Conservation (phyloP, 495 filamentous ascomycete genomes). For the Amphirosellinia nigrospora region DNA sequence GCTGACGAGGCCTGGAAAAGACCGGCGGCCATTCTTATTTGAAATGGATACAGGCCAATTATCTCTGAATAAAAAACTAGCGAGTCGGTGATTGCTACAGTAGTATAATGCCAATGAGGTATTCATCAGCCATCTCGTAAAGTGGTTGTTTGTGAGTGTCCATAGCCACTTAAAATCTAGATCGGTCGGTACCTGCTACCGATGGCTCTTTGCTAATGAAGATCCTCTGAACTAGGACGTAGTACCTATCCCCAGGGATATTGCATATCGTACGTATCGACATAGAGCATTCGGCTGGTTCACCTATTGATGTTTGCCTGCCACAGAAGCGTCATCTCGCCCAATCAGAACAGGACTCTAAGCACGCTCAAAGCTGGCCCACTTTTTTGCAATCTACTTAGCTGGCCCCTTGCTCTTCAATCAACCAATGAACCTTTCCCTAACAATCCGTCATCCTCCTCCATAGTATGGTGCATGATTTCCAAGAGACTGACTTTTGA, state of each 20-base stretch:
- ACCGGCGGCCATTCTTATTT: not conserved
- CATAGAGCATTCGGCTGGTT: no score
- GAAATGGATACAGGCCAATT: not conserved
- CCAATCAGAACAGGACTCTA: not conserved
- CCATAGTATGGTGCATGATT: not conserved
- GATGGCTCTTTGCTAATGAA: not conserved
- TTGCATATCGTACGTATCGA: no score
- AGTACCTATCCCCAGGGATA: no score
- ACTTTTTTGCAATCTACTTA: not conserved
- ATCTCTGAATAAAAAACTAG: not conserved
- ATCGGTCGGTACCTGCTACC: not conserved
- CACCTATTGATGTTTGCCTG: no score
- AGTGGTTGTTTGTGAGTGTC: not conserved
- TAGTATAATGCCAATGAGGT: not conserved
- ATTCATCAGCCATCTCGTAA: not conserved
- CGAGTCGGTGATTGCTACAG: not conserved
- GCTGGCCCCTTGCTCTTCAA: not conserved
- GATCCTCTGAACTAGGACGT: no score
- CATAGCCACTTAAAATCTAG: not conserved
- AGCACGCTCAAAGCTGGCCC: not conserved
- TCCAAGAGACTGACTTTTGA: not conserved
- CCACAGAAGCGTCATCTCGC: not conserved
- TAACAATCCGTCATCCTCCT: not conserved
- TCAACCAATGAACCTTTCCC: not conserved
- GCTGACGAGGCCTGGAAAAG: not conserved